Conservation (phyloP, 306 rosid genomes). For the Pyrus betulifolia region DNA sequence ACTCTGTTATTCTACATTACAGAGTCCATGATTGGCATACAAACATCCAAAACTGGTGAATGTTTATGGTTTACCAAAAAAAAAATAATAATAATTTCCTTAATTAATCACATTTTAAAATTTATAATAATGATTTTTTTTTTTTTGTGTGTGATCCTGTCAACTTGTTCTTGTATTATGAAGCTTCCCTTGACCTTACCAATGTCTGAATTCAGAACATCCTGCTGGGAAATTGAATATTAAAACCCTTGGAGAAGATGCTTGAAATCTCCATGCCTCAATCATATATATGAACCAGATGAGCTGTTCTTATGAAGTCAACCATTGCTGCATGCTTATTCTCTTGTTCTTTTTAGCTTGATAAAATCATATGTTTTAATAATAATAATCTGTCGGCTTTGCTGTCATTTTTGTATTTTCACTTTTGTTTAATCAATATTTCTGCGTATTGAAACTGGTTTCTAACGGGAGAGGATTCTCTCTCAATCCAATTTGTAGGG, state of each 20-base stretch:
- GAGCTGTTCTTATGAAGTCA: conserved; percentile 70
- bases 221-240: conserved; percentile 24
- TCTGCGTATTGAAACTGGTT: not conserved
- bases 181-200: conserved; percentile 45
- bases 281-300: conserved; percentile 44
- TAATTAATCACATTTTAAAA: conserved; percentile 28
- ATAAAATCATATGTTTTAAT: conserved; percentile 28
- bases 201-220: conserved; percentile 57
- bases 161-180: conserved; percentile 50
- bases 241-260: conserved; percentile 46
- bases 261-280: conserved; percentile 53
- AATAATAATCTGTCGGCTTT: conserved; percentile 41
- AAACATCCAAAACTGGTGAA: conserved; percentile 34
- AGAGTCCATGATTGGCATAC: conserved; percentile 26
- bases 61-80: conserved; percentile 14
- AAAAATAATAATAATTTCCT: conserved; percentile 19
- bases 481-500: fast-evolving
- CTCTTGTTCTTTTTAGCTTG: conserved; percentile 18
- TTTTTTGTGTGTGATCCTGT: conserved; percentile 43
- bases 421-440: not conserved
- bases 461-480: not conserved
- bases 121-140: conserved; percentile 23
- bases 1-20: conserved; percentile 13
- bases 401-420: conserved; percentile 37
- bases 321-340: conserved; percentile 33